Evolutionary conservation across 768 basidiomycete species (phyloP).

Genomic region (Sistotremastrum suecicum): DNA sequence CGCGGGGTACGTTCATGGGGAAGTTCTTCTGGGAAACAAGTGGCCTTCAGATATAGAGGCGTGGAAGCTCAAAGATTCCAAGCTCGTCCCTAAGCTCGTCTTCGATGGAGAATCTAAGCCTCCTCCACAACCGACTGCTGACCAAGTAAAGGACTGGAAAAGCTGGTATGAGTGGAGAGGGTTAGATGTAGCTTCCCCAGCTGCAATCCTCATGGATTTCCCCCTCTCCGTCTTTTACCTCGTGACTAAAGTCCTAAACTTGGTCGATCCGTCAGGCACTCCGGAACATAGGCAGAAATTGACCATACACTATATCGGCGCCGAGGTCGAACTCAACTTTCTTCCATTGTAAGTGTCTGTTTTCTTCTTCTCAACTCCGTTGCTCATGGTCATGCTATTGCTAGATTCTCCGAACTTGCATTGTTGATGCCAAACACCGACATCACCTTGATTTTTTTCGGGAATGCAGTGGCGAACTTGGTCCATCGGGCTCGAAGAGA

Average conservation of each 20-base stretch:
- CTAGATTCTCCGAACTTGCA: constrained; percentile 32
- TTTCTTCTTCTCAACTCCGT: background rate
- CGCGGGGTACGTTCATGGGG: constrained; percentile 18
- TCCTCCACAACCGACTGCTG: constrained; percentile 15
- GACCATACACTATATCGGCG: constrained; percentile 23
- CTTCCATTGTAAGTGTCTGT: constrained; percentile 23
- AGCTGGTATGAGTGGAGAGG: constrained; percentile 33
- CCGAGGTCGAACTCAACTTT: constrained; percentile 26
- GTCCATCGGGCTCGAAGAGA: constrained; percentile 17
- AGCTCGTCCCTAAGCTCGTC: constrained; percentile 20
- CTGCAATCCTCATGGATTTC: constrained; percentile 29
- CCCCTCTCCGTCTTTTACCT: constrained; percentile 28
- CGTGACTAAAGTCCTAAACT: constrained; percentile 19
- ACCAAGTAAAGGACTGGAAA: constrained; percentile 20
- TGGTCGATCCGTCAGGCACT: constrained; percentile 13
- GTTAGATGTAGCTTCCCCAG: constrained; percentile 27
- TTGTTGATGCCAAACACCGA: constrained; percentile 31
- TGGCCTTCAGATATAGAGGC: constrained; percentile 18
- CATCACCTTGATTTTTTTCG: constrained; percentile 28
- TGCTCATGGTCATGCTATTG: too few relatives aligned
- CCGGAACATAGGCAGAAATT: constrained; percentile 15
- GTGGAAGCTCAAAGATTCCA: constrained; percentile 22
- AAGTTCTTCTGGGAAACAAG: constrained; percentile 18
- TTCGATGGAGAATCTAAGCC: constrained; percentile 16
- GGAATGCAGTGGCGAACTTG: constrained; percentile 18